These are phyloP conservation scores for Corylus avellana DNA, from an alignment of 306 rosid species.

Conservation along the genomic window DNA sequence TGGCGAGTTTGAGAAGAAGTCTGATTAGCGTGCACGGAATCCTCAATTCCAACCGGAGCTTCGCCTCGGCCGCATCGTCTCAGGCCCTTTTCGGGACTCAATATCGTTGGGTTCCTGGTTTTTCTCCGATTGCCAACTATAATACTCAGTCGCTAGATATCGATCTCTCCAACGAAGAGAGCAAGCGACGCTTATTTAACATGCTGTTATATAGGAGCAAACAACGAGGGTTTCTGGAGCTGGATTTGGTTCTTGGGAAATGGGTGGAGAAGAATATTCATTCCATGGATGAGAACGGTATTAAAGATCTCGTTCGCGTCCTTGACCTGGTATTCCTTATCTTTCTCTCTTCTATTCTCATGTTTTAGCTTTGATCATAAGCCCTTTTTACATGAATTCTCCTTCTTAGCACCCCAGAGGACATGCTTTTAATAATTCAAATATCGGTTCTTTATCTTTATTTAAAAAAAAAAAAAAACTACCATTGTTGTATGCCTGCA, in stretches of 20 bases:
- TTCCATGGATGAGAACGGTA: constrained; percentile 66
- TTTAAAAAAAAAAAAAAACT: background rate
- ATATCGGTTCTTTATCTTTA: background rate
- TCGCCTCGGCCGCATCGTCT: constrained; percentile 24
- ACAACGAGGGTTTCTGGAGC: constrained; percentile 82
- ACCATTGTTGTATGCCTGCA: background rate
- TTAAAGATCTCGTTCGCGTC: constrained; percentile 63
- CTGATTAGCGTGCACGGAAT: constrained; percentile 30
- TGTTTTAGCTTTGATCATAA: background rate
- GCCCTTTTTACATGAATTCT: background rate
- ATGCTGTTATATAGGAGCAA: constrained; percentile 84
- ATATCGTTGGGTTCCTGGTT: constrained; percentile 26
- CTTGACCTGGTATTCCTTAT: constrained; percentile 61
- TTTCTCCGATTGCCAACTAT: constrained; percentile 30
- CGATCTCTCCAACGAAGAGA: constrained; percentile 71
- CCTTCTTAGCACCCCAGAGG: background rate
- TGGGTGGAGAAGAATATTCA: constrained; percentile 83
- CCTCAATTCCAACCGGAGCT: constrained; percentile 32
- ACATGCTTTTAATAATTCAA: background rate
- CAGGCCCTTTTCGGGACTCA: constrained; percentile 33
- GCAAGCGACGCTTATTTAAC: constrained; percentile 72
- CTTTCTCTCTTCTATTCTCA: background rate
- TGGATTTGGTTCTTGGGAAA: constrained; percentile 89
- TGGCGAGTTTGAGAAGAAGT: constrained; percentile 53
- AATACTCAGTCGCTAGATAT: constrained; percentile 31